These are phyloP conservation scores for Penicillium sp. DNA, from an alignment of 2,329 filamentous ascomycete species.

Conservation along the genomic window DNA sequence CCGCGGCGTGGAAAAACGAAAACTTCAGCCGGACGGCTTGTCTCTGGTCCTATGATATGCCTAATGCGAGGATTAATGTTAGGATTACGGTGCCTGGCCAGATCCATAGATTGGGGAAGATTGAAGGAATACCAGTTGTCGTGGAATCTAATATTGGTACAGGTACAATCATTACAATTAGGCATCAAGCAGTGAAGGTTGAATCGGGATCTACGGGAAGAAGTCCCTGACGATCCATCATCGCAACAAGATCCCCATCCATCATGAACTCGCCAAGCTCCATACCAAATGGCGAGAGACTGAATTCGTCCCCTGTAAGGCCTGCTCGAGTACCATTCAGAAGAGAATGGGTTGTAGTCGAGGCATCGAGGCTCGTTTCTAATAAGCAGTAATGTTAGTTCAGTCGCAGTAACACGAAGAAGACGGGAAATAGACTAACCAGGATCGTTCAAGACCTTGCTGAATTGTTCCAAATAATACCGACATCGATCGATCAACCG, in stretches of 20 bases:
- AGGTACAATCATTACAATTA: not conserved
- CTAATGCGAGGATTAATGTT: no score
- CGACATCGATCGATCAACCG: constrained; percentile 33
- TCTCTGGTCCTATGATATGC: no score
- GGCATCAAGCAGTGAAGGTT: not conserved
- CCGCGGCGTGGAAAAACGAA: no score
- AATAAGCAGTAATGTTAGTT: not conserved
- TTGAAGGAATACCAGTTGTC: not conserved
- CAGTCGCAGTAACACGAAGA: no score
- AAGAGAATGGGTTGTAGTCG: not conserved
- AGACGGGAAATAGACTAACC: not conserved
- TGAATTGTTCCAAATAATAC: constrained; percentile 29
- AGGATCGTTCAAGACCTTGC: constrained; percentile 1
- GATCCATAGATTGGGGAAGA: no score
- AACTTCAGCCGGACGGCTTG: no score
- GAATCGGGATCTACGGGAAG: not conserved
- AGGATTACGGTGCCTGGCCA: no score
- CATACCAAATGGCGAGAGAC: constrained; percentile 31
- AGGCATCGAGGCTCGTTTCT: constrained; percentile 2
- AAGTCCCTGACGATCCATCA: constrained; percentile 1
- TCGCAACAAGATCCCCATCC: constrained; percentile 31
- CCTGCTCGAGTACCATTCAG: not conserved
- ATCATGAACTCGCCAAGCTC: constrained; percentile 42
- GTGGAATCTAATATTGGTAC: not conserved
- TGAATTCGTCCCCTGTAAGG: not conserved